Evolutionary conservation across 1,284 basidiomycete genomes (phyloP), one percentile per base, ranked within the genome.

Genomic region (Neonothopanus nambi): DNA sequence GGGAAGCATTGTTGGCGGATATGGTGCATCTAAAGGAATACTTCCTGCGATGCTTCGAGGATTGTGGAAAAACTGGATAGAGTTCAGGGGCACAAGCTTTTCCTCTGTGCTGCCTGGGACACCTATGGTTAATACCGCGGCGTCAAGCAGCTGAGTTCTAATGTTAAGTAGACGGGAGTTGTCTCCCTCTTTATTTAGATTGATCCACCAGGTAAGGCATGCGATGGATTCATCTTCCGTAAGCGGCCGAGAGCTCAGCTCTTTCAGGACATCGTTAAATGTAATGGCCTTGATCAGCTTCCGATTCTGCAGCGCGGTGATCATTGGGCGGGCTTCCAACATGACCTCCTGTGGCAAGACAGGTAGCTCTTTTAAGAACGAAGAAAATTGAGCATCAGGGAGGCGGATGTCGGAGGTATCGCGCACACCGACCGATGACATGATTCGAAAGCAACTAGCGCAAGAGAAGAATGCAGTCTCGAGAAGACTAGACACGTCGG

Each of bases 161-260:
- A 85, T 74, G 18, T 75, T 72, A 6, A 71, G 63, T 42, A 82
- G 67, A n/a, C 76, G 67, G 41, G 68, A 66, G 21, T 70, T 69
- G 24, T 79, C 76, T 9, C 35, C 67, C 33, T 80, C 76, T 44
- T 80, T 78, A 38, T 83, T 82, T 13, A 93, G 69, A 21, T 71
- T 69, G 50, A 89, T 82, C 91, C 95, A 97, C 96, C 96, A 99
- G 54, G 84, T 82, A 59, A 98, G 75, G 67, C 92, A 95, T 3
- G 85, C 85, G 18, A 87, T 68, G 73, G 92, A 88, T 69, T 98
- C 94, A 12, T 76, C 71, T 60, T 92, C 82, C 0, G 70, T 70
- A 17, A 99, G 76, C 1, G 95, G 88, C 12, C 91, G 78, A 2
- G 78, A 70, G 13, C 82, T 80, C 5, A 99, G 78, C 67, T 97